Conservation (phyloP, 768 basidiomycete species). For the Rhodotorula paludigena region DNA sequence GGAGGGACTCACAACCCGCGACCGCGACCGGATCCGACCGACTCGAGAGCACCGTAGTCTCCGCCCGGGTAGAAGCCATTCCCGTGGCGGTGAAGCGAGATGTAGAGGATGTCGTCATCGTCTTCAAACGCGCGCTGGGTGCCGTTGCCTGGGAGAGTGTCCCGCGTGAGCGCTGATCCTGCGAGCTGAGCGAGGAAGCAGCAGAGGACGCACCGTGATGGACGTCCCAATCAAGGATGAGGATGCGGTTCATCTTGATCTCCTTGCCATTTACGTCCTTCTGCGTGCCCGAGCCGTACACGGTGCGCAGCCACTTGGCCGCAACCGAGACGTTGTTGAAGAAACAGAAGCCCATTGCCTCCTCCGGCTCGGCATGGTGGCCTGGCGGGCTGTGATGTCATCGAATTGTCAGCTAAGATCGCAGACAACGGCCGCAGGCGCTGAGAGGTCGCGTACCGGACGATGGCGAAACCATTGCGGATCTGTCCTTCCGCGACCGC, state of each 20-base stretch:
- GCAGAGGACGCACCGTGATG: slow-evolving; percentile 66
- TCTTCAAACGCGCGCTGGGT: slow-evolving; percentile 94
- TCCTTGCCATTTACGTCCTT: slow-evolving; percentile 26
- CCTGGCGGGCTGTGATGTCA: slow-evolving; percentile 75
- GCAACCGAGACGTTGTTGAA: slow-evolving; percentile 98
- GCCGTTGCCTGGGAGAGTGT: slow-evolving; percentile 69
- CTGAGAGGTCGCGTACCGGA: slow-evolving; percentile 52
- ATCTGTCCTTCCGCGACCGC: slow-evolving; percentile 76
- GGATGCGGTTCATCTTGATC: slow-evolving; percentile 60
- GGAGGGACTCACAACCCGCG: slow-evolving; percentile 63
- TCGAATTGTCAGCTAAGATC: no score
- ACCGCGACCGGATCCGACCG: slow-evolving; percentile 76
- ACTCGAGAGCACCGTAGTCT: slow-evolving; percentile 77
- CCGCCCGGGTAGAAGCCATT: slow-evolving; percentile 93
- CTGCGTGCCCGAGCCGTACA: slow-evolving; percentile 48
- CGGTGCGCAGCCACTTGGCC: slow-evolving; percentile 69
- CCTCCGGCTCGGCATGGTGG: slow-evolving; percentile 96
- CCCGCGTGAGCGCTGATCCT: no score
- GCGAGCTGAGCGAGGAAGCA: background rate
- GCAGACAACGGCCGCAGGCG: no score
- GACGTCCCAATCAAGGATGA: slow-evolving; percentile 97
- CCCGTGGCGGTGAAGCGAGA: slow-evolving; percentile 93
- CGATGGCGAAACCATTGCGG: slow-evolving; percentile 86
- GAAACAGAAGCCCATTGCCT: slow-evolving; percentile 99
- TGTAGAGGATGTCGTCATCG: slow-evolving; percentile 83